A percentile compares a stretch with the other conserved stretches of the same genome.
Conservation (phyloP, 2,329 filamentous ascomycete genomes). For the Colletotrichum gigasporum region DNA sequence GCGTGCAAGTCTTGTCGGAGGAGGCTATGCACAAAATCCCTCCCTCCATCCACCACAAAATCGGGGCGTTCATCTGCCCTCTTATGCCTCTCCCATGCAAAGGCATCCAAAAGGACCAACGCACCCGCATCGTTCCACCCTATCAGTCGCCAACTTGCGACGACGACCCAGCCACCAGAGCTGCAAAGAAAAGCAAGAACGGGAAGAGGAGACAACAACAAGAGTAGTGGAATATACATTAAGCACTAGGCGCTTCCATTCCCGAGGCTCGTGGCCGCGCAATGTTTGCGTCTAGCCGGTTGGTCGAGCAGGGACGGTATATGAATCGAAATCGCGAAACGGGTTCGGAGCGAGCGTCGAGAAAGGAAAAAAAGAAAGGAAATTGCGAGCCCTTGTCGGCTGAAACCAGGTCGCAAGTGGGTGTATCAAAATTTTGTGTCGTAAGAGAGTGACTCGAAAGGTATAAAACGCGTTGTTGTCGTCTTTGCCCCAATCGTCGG, state of each 20-base stretch:
- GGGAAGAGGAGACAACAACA: slow-evolving; percentile 8
- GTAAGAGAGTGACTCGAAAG: slow-evolving; percentile 34
- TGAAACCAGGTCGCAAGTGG: slow-evolving; percentile 18
- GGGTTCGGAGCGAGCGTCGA: slow-evolving; percentile 42
- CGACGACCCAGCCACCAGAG: slow-evolving; percentile 26
- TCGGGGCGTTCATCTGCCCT: not conserved
- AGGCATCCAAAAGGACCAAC: slow-evolving; percentile 17
- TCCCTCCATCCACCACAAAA: not conserved
- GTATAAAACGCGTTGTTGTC: slow-evolving; percentile 25
- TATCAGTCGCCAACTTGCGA: slow-evolving; percentile 1
- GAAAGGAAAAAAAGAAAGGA: slow-evolving; percentile 40
- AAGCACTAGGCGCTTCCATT: slow-evolving; percentile 31
- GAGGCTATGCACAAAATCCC: not conserved
- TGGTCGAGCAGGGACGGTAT: slow-evolving; percentile 31
- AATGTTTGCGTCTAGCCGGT: slow-evolving; percentile 17
- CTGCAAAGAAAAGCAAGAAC: slow-evolving; percentile 24
- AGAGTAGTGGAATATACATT: slow-evolving; percentile 32
- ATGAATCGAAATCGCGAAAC: slow-evolving; percentile 34
- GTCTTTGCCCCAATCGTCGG: slow-evolving; percentile 20
- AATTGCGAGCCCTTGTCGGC: not conserved
- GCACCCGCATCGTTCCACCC: slow-evolving; percentile 1
- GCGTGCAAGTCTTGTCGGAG: not conserved
- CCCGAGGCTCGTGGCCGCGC: slow-evolving; percentile 2
- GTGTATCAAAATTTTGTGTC: slow-evolving; percentile 35
- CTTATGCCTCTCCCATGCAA: not conserved